Evolutionary conservation across 495 filamentous ascomycete species (phyloP).

Genomic region (Tuber aestivum): DNA sequence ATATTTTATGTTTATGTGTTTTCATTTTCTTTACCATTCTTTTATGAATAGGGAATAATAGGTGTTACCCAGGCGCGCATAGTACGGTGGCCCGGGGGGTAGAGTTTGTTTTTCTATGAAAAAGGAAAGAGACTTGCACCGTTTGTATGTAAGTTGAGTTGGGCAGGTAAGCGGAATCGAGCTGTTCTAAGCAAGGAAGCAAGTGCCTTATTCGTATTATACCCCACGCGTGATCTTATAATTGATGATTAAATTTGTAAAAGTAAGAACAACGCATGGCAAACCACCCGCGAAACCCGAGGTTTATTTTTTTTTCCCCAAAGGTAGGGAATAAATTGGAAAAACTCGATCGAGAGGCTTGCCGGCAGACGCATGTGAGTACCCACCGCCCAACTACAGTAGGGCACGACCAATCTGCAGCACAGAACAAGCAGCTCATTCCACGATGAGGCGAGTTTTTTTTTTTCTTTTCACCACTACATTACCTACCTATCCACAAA

Average conservation of each 20-base stretch:
- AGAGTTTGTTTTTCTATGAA: not conserved
- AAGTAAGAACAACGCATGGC: conserved; percentile 6
- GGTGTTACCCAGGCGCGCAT: not conserved
- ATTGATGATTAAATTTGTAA: conserved; percentile 2
- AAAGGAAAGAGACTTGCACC: not conserved
- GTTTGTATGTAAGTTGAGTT: not conserved
- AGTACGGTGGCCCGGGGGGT: not conserved
- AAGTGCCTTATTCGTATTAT: not conserved
- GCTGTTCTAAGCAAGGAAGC: not conserved
- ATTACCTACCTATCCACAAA: not conserved
- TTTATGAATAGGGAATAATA: not conserved
- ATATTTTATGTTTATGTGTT: not conserved
- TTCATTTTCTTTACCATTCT: not conserved
- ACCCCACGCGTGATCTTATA: conserved; percentile 5
- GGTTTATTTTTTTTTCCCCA: not conserved
- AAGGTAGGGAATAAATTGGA: not conserved
- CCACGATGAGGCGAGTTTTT: not conserved
- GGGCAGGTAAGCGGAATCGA: not conserved
- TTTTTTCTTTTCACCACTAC: not conserved
- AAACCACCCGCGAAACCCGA: not conserved
- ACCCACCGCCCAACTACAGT: not conserved
- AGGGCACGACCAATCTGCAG: not conserved
- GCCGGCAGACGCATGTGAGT: not conserved
- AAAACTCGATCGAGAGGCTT: not conserved
- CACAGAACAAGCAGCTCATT: not conserved